Evolutionary conservation across 2,329 filamentous ascomycete species (phyloP), one percentile per base, ranked within the genome.

Genomic region (Microdochium nivale): DNA sequence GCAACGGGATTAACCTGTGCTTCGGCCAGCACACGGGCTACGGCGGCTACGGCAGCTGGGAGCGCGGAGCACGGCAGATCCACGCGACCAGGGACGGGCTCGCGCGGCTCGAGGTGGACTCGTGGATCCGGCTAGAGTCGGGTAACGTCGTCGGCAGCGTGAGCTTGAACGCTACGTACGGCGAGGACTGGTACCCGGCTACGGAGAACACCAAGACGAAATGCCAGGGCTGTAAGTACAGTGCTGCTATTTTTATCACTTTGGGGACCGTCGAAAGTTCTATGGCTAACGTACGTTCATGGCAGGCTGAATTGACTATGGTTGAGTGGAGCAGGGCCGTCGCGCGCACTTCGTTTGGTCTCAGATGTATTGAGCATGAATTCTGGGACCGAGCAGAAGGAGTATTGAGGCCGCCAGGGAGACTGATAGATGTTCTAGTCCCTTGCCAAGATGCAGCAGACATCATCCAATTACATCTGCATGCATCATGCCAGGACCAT

Each of bases 11-110:
- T 10, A 64, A 58, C 46, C 57, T 79, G 10, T 79, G 76, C 57
- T 87, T 84, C 59, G 81, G 82, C 4, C 79, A 86, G 56, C 84
- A 85, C 57, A 77, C 81, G 0, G 85, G 86, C 0, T 88, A 88
- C 51, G 86, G 84, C 0, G 85, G 86, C 0, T 88, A 88, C 57
- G 81, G 83, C 0, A 71, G 72, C 47, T 86, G 79, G 79, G 75
- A 77, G 10, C 76, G 84, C 0, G 85, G 84, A 1, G 74, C 75
- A 3, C 70, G 82, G 1, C 78, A 84, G 57, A 66, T 86, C 13
- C 57, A 72, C 2, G 56, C 85, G 1, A 66, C 72, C 2, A 68
- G 77, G 40, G 61, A 67, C 1, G 64, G 64, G 23, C 59, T 80
- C 16, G 58, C 59, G 5, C 51, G 58, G 44, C 57, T 67, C 21